Conservation (phyloP, 1,284 basidiomycete genomes). For the Trametes polyzona region DNA sequence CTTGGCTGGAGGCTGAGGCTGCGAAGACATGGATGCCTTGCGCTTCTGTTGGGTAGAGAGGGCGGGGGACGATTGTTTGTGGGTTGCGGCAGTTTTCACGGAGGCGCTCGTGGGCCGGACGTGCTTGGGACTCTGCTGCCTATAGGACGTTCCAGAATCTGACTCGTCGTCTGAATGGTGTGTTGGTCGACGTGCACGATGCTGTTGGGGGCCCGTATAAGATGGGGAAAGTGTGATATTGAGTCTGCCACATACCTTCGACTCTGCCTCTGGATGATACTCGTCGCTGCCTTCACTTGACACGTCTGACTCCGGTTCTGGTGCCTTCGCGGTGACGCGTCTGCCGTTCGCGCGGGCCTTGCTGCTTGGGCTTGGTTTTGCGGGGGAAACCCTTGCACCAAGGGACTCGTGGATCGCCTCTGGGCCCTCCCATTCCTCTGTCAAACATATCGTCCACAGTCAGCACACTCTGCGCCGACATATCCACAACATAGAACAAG, state of each 20-base stretch:
- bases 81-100: slow-evolving; percentile 15
- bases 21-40: slow-evolving; percentile 42
- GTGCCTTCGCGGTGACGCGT: slow-evolving; percentile 8
- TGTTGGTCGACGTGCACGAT: slow-evolving; percentile 31
- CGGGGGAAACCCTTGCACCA: slow-evolving; percentile 24
- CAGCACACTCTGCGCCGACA: slow-evolving; percentile 12
- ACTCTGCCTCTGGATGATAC: slow-evolving; percentile 59
- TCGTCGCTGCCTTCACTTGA: slow-evolving; percentile 66
- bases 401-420: slow-evolving; percentile 51
- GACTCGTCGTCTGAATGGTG: slow-evolving; percentile 50
- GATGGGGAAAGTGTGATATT: neutral
- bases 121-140: slow-evolving; percentile 25
- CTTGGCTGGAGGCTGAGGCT: slow-evolving; percentile 37
- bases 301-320: slow-evolving; percentile 43
- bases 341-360: slow-evolving; percentile 20
- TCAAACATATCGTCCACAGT: slow-evolving; percentile 27
- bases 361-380: slow-evolving; percentile 18
- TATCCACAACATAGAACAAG: slow-evolving; percentile 4
- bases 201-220: slow-evolving; percentile 14
- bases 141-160: slow-evolving; percentile 33
- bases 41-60: slow-evolving; percentile 42
- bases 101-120: slow-evolving; percentile 23
- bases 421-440: slow-evolving; percentile 74
- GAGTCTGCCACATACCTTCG: slow-evolving; percentile 48
- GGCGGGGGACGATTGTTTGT: slow-evolving; percentile 29